phyloP scores from a whole-genome alignment of 495 filamentous ascomycete genomes.

The Aeminium ludgeri region DNA sequence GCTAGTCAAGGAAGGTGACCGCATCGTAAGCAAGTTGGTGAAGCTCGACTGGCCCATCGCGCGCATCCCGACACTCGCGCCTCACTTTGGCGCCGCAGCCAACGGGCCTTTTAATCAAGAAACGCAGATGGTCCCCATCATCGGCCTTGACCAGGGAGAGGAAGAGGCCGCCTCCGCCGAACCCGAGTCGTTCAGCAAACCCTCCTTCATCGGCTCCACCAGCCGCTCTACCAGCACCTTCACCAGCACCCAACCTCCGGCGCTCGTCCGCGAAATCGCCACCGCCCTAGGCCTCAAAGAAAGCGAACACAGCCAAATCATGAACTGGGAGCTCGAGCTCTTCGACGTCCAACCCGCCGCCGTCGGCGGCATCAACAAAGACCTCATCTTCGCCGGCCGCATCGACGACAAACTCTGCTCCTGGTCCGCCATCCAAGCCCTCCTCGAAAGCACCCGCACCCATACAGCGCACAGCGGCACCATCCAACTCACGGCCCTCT shows the following conservation, averaged over 20 bases:
- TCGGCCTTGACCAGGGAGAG: constrained; percentile 81
- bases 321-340: constrained; percentile 97
- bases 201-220: constrained; percentile 21
- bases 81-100: constrained; percentile 75
- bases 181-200: constrained; percentile 19
- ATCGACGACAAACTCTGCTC: constrained; percentile 97
- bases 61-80: constrained; percentile 78
- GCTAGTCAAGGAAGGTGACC: constrained; percentile 62
- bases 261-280: constrained; percentile 69
- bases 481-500: constrained; percentile 76
- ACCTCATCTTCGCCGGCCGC: constrained; percentile 86
- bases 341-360: constrained; percentile 79
- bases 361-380: constrained; percentile 73
- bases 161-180: constrained; percentile 35
- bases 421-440: constrained; percentile 74
- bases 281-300: constrained; percentile 53
- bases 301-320: constrained; percentile 44
- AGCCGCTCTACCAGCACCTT: constrained; percentile 34
- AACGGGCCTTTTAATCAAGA: constrained; percentile 69
- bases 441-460: constrained; percentile 30
- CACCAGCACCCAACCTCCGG: constrained; percentile 60
- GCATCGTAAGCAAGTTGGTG: constrained; percentile 66
- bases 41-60: constrained; percentile 91
- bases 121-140: constrained; percentile 86
- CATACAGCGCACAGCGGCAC: constrained; percentile 20